Conservation (phyloP, 257 asterid genomes). For the Penstemon eatonii region DNA sequence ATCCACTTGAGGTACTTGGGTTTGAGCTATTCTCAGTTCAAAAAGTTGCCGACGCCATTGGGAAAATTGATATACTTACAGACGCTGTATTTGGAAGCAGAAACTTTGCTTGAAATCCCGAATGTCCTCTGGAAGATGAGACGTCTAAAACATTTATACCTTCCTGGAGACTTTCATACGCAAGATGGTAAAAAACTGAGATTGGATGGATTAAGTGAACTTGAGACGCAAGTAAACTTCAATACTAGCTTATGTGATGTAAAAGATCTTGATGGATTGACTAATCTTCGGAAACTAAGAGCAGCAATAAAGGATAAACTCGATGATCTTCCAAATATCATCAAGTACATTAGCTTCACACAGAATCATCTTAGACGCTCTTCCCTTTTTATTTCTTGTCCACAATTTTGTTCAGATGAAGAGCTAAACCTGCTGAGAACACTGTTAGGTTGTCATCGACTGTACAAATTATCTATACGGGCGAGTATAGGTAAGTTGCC, state of each 20-base stretch:
- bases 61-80: slow-evolving; percentile 32
- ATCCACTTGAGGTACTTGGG: slow-evolving; percentile 39
- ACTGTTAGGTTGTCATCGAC: slow-evolving; percentile 34
- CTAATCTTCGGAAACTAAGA: slow-evolving; percentile 42
- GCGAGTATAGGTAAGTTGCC: slow-evolving; percentile 40
- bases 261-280: slow-evolving; percentile 39
- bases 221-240: slow-evolving; percentile 47
- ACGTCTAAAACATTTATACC: slow-evolving; percentile 38
- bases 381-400: slow-evolving; percentile 33
- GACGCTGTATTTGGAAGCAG: slow-evolving; percentile 43
- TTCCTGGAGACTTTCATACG: slow-evolving; percentile 35
- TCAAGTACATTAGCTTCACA: slow-evolving; percentile 42
- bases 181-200: slow-evolving; percentile 27
- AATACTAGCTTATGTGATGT: slow-evolving; percentile 40
- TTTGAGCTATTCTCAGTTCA: slow-evolving; percentile 38
- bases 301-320: slow-evolving; percentile 33
- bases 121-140: slow-evolving; percentile 41
- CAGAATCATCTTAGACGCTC: slow-evolving; percentile 36
- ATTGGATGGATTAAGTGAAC: slow-evolving; percentile 32
- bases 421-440: slow-evolving; percentile 30
- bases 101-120: slow-evolving; percentile 28
- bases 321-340: slow-evolving; percentile 34
- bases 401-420: slow-evolving; percentile 36
- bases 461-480: slow-evolving; percentile 30
- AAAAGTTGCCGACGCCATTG: slow-evolving; percentile 43